phyloP scores from a whole-genome alignment of 495 filamentous ascomycete genomes.

The Penicillium cinerascens region DNA sequence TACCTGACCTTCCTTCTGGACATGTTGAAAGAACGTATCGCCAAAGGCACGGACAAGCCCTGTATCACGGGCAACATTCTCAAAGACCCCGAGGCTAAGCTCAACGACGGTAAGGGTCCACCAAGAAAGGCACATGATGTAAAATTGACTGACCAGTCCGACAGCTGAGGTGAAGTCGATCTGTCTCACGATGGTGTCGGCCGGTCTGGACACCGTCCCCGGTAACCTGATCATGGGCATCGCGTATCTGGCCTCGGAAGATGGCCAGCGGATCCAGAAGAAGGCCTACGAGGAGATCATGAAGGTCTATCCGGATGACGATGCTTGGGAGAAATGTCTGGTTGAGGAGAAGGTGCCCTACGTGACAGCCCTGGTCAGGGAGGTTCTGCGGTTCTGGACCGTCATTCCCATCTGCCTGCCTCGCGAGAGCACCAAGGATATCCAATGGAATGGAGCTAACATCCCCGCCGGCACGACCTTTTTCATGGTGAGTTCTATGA shows the following conservation, averaged over 20 bases:
- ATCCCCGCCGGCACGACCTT: conserved; percentile 65
- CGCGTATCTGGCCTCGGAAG: conserved; percentile 60
- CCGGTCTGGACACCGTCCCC: conserved; percentile 66
- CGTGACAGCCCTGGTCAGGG: conserved; percentile 65
- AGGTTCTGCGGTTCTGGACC: conserved; percentile 67
- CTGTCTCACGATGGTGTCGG: conserved; percentile 72
- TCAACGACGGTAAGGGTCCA: conserved; percentile 56
- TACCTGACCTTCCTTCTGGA: conserved; percentile 58
- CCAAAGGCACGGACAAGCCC: conserved; percentile 61
- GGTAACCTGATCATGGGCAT: conserved; percentile 69
- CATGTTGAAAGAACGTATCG: conserved; percentile 58
- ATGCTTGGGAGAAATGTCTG: conserved; percentile 63
- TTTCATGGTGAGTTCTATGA: conserved; percentile 51
- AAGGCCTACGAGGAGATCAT: conserved; percentile 62
- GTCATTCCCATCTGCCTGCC: conserved; percentile 73
- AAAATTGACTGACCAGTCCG: neutral
- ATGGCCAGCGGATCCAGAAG: conserved; percentile 61
- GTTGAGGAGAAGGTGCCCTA: conserved; percentile 69
- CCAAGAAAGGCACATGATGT: neutral
- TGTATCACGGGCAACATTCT: conserved; percentile 68
- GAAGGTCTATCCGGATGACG: conserved; percentile 58
- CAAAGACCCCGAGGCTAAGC: conserved; percentile 59
- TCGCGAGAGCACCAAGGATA: conserved; percentile 60
- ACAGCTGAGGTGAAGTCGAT: conserved; percentile 67
- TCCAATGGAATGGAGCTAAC: conserved; percentile 53